Evolutionary conservation across 805 yeast genomes (phyloP).

Genomic region (Pichia thaimueangensis): DNA sequence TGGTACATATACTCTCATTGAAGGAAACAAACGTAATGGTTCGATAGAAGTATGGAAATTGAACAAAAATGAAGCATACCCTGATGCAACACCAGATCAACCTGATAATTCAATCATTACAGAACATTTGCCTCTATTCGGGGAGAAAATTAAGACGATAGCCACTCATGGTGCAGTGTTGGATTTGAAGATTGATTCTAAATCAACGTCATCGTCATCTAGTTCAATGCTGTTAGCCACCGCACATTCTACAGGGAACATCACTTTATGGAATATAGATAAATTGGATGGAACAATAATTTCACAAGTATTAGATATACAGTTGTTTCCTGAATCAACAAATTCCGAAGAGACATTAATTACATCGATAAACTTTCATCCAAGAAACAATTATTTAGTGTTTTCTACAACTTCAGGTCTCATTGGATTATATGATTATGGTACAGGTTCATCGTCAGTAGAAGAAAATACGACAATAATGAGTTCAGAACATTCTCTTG

Average conservation of each 20-base stretch:
- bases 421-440: conserved; percentile 27
- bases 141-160: conserved; percentile 12
- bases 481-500: conserved; percentile 51
- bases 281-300: conserved; percentile 18
- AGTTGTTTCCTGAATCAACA: conserved; percentile 38
- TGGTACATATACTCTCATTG: conserved; percentile 78
- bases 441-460: conserved; percentile 12
- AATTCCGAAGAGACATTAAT: conserved; percentile 37
- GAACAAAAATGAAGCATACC: not conserved
- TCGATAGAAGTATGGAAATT: conserved; percentile 38
- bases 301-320: conserved; percentile 28
- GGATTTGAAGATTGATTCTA: conserved; percentile 65
- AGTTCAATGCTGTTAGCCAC: conserved; percentile 43
- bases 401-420: conserved; percentile 69
- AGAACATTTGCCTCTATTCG: conserved; percentile 1
- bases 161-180: conserved; percentile 58
- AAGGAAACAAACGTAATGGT: conserved; percentile 59
- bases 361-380: conserved; percentile 59
- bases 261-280: conserved; percentile 54
- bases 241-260: conserved; percentile 77
- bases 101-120: conserved; percentile 10
- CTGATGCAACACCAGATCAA: not conserved
- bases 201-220: conserved; percentile 14
- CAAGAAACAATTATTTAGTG: conserved; percentile 34
- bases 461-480: conserved; percentile 20